These are phyloP conservation scores for Pseudogymnoascus sp. DNA, from an alignment of 2,329 filamentous ascomycete genomes.

Conservation along the genomic window DNA sequence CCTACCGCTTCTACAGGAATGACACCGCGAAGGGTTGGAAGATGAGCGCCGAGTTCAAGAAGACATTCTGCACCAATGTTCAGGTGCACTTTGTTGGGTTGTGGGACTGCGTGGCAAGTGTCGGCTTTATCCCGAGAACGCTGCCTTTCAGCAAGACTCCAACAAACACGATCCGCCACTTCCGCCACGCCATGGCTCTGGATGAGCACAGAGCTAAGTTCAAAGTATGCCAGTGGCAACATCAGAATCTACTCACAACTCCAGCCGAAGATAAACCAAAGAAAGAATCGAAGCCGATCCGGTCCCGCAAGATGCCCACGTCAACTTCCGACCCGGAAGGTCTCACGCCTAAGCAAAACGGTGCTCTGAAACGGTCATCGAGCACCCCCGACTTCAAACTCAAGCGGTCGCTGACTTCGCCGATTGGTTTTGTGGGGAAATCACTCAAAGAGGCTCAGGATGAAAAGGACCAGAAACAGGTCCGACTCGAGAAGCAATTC, in stretches of 20 bases:
- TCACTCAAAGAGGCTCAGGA: constrained; percentile 1
- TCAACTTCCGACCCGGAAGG: constrained; percentile 12
- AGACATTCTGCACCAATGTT: constrained; percentile 37
- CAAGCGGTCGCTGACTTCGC: neutral
- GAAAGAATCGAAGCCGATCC: neutral
- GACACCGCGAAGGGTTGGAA: constrained; percentile 33
- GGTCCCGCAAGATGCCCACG: constrained; percentile 6
- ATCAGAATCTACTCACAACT: constrained; percentile 22
- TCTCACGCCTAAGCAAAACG: neutral
- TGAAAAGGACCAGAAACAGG: constrained; percentile 15
- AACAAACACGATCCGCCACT: constrained; percentile 31
- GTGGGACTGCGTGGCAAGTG: constrained; percentile 36
- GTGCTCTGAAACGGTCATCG: neutral
- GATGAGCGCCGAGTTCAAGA: constrained; percentile 37
- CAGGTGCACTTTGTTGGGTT: constrained; percentile 37
- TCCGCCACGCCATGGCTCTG: constrained; percentile 38
- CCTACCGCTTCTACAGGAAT: constrained; percentile 39
- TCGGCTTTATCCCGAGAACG: constrained; percentile 35
- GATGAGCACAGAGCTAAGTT: constrained; percentile 39
- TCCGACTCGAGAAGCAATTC: constrained; percentile 18
- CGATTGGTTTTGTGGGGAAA: neutral
- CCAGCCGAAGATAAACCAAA: constrained; percentile 7
- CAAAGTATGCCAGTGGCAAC: constrained; percentile 33
- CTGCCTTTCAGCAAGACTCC: constrained; percentile 33
- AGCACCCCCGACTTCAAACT: constrained; percentile 7